Evolutionary conservation across 2,329 filamentous ascomycete genomes (phyloP).

Genomic region (Aphanoascus verrucosus): DNA sequence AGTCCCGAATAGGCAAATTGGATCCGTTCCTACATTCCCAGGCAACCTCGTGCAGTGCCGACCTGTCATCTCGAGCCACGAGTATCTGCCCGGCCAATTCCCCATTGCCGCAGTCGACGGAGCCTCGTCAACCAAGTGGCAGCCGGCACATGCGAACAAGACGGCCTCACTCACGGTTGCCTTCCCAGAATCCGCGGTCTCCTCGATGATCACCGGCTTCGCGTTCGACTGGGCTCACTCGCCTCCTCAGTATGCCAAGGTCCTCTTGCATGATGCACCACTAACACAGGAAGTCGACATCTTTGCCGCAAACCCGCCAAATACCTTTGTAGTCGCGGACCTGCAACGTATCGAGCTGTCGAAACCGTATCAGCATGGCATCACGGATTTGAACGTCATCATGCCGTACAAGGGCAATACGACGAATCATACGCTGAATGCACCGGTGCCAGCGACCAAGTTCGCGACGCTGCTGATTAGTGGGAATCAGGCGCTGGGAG

Average conservation of each 20-base stretch:
- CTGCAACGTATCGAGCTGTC: slow-evolving; percentile 29
- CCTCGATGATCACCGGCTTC: slow-evolving; percentile 34
- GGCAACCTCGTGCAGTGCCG: slow-evolving; percentile 58
- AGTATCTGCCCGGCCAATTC: slow-evolving; percentile 55
- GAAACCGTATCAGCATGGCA: slow-evolving; percentile 28
- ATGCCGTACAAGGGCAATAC: slow-evolving; percentile 32
- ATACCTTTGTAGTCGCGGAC: slow-evolving; percentile 19
- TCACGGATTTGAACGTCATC: slow-evolving; percentile 27
- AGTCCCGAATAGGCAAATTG: slow-evolving; percentile 49
- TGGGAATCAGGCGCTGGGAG: slow-evolving; percentile 33
- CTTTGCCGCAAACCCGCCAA: slow-evolving; percentile 12
- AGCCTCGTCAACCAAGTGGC: slow-evolving; percentile 56
- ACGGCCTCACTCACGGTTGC: slow-evolving; percentile 49
- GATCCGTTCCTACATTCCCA: slow-evolving; percentile 42
- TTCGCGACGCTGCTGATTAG: slow-evolving; percentile 37
- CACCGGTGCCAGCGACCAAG: slow-evolving; percentile 26
- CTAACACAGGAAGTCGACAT: slow-evolving; percentile 18
- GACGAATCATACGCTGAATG: slow-evolving; percentile 30
- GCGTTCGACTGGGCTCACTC: slow-evolving; percentile 51
- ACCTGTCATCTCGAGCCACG: slow-evolving; percentile 39
- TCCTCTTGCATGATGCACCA: slow-evolving; percentile 46
- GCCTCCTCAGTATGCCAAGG: slow-evolving; percentile 44
- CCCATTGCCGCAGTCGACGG: slow-evolving; percentile 57
- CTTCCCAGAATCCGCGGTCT: slow-evolving; percentile 33
- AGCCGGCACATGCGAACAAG: slow-evolving; percentile 43